Conservation (phyloP, 371 early-diverging fungal genomes). For the Apophysomyces sp. region DNA sequence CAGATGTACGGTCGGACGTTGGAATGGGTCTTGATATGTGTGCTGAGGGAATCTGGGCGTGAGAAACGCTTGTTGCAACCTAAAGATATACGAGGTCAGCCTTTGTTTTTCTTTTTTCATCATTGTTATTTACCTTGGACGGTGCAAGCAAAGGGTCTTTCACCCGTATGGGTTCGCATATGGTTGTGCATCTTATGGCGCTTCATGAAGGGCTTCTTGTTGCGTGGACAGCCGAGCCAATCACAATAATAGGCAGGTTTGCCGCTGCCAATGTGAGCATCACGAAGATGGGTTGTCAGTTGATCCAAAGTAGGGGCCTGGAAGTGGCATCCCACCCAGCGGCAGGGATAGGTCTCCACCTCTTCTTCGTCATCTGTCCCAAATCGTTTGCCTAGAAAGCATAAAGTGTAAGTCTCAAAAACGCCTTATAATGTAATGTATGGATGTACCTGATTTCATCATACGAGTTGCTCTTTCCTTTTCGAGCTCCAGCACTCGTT, state of each 20-base stretch:
- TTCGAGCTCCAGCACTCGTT: constrained; percentile 34
- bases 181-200: constrained; percentile 85
- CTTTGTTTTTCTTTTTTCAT: not conserved
- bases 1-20: constrained; percentile 71
- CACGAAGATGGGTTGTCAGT: constrained; percentile 64
- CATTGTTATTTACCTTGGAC: constrained; percentile 13
- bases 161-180: constrained; percentile 80
- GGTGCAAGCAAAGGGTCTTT: constrained; percentile 54
- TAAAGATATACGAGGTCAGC: not conserved
- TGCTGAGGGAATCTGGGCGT: constrained; percentile 78
- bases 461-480: constrained; percentile 14
- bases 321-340: constrained; percentile 58
- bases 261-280: constrained; percentile 64
- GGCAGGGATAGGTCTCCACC: constrained; percentile 40
- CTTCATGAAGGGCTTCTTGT: constrained; percentile 72
- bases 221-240: constrained; percentile 72
- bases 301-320: constrained; percentile 46
- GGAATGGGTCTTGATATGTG: constrained; percentile 87
- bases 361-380: constrained; percentile 13
- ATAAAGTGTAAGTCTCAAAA: not conserved
- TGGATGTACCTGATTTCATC: not conserved
- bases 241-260: constrained; percentile 70
- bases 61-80: constrained; percentile 78
- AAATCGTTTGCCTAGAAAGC: not conserved
- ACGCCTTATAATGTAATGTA: not conserved